Evolutionary conservation across 495 filamentous ascomycete species (phyloP), one percentile per base, ranked within the genome.

Genomic region (Collariella sp.): DNA sequence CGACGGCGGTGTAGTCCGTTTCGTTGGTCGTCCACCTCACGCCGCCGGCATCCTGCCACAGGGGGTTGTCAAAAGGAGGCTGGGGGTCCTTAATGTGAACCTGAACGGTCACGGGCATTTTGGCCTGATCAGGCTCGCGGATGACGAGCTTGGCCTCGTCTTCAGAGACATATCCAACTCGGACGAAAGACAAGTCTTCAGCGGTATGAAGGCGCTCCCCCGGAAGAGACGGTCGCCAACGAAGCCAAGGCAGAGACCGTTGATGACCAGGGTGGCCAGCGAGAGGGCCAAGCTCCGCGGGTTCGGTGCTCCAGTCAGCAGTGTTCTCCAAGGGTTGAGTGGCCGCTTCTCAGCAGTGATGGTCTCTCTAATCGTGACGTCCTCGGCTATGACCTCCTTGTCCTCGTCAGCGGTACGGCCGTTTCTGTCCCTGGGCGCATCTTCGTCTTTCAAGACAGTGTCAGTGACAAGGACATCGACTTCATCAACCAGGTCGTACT

Each of bases 81-180:
- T 70, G 61, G 3, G 71, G 67, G 55, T 79, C 71, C 59, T 75
- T 73, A 53, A 77, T 58, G 46, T 71, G 71, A 43, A 80, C 67
- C 35, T 77, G 85, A 6, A 95, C 73, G 2, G 75, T 81, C 18
- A 96, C 66, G 2, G 91, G 91, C 58, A 93, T 74, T 56, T 85
- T 82, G n/a, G 75, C 64, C 46, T 74, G 67, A 55, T 94, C 77
- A 0, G 91, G 88, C 72, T 96, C 93, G 34, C 93, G 80, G 31
- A 96, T 76, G 35, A 98, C 72, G 35, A 98, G 67, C 51, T 82
- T 89, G 15, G 93, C 93, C 16, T 81, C 86, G 3, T 75, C 83
- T 3, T 86, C 80, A 2, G 90, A 93, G 22, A 96, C 84, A 66
- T 91, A 89, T 13, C 93, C 93, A 29, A 95, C 72, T 13, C 91